phyloP scores from a whole-genome alignment of 305 asterid species.

The Vinca major region DNA sequence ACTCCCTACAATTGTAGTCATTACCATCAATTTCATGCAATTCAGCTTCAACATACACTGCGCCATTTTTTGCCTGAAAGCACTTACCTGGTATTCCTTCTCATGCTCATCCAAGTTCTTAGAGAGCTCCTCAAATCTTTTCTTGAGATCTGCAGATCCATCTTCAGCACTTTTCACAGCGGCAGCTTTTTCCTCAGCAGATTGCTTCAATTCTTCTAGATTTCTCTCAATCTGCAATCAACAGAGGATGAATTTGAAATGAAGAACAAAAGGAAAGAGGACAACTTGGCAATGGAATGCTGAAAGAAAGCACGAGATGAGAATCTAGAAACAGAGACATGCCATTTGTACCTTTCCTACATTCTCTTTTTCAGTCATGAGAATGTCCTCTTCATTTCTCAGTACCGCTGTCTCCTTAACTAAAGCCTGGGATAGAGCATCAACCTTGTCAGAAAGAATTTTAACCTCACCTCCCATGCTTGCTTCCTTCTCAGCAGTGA shows the following conservation, averaged over 20 bases:
- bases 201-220: constrained; percentile 66
- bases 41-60: background rate
- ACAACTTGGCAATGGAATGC: constrained; percentile 12
- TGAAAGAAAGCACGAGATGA: background rate
- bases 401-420: constrained; percentile 70
- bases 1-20: constrained; percentile 53
- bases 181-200: constrained; percentile 59
- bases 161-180: constrained; percentile 66
- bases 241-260: constrained; percentile 10
- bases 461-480: constrained; percentile 93
- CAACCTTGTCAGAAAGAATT: constrained; percentile 63
- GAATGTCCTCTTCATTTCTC: constrained; percentile 63
- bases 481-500: constrained; percentile 67
- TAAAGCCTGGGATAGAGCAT: constrained; percentile 62
- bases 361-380: constrained; percentile 57
- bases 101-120: constrained; percentile 76
- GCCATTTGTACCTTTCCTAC: constrained; percentile 45
- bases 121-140: constrained; percentile 55
- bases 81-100: constrained; percentile 76
- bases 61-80: background rate
- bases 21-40: constrained; percentile 14
- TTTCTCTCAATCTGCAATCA: constrained; percentile 49
- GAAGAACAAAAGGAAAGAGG: constrained; percentile 12
- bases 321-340: background rate
- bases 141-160: constrained; percentile 69